These are phyloP conservation scores for Carex arenaria DNA, from an alignment of 202 grass and related monocot genomes.

Conservation along the genomic window DNA sequence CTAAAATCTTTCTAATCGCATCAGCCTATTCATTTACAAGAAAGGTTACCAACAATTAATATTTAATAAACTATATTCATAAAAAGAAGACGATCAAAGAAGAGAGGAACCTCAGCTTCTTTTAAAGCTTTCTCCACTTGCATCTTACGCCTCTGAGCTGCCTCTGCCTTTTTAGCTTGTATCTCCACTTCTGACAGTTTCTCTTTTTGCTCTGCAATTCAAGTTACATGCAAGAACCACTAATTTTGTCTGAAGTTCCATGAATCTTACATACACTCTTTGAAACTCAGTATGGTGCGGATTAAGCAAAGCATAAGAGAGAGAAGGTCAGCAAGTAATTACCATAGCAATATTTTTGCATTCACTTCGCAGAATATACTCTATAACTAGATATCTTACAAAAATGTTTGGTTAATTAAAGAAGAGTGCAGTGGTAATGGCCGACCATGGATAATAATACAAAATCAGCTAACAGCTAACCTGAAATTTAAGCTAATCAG, in stretches of 20 bases:
- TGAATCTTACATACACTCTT: background rate
- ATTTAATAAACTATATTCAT: background rate
- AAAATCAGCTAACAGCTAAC: background rate
- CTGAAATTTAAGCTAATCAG: background rate
- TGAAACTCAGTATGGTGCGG: background rate
- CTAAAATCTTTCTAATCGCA: constrained; percentile 87
- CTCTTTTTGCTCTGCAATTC: constrained; percentile 69
- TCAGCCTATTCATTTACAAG: constrained; percentile 51
- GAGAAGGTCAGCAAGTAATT: background rate
- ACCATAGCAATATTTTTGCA: background rate
- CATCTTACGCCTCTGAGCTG: constrained; percentile 94
- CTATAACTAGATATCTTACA: background rate
- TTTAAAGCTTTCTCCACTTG: constrained; percentile 91
- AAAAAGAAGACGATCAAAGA: constrained; percentile 7
- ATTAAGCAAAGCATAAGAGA: background rate
- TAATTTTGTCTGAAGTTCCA: background rate
- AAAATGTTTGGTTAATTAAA: background rate
- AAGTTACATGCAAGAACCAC: constrained; percentile 12
- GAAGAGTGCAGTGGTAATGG: background rate
- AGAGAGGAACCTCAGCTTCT: constrained; percentile 63
- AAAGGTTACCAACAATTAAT: background rate
- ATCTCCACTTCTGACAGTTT: constrained; percentile 78
- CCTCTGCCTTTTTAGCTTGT: constrained; percentile 90
- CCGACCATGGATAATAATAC: background rate
- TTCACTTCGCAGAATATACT: background rate